Evolutionary conservation across 2,329 filamentous ascomycete species (phyloP), one percentile per base, ranked within the genome.

Genomic region (Pseudogymnoascus sp.): DNA sequence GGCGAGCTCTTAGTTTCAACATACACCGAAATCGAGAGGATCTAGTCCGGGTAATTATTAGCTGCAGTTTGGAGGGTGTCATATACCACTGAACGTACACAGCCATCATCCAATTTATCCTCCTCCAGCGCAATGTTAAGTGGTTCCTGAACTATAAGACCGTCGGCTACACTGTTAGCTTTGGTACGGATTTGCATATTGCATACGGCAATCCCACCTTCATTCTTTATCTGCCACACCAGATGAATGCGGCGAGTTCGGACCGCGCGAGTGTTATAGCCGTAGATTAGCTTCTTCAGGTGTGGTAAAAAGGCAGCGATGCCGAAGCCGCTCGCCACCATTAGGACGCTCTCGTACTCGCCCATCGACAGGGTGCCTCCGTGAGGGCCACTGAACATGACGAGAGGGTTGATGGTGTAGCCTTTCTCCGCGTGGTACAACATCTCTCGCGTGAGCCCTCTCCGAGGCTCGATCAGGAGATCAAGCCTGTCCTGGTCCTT

Each of bases 201-300:
- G 7, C 21, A 60, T 18, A 37, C 21, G 14, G 47, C 14, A 21
- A 34, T 18, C 16, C 31, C 16, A 61, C 47, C 23, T 61, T 34
- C 23, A 60, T 60, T 67, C 42, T 70, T 60, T 62, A 76, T 61
- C 64, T 75, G 68, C 72, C 70, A 76, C 5, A 77, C 69, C 8
- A 77, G 66, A 69, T 75, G 67, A 14, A 77, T 68, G 14, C 69
- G 64, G 61, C 68, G 67, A 62, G 70, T 69, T 29, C 66, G 64
- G 51, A 67, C 66, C 34, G 68, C 70, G 51, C 66, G 69, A 21
- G 70, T 71, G 47, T 74, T 73, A 63, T 75, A 75, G 18, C 71
- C 67, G 60, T 75, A 65, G 45, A 78, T 72, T 12, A 77, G 67
- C 63, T 75, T 66, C 59, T 74, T 74, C 6, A 77, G 69, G 66